These are phyloP conservation scores for Dactylellina cionopaga DNA, from an alignment of 2,329 filamentous ascomycete species.

Conservation along the genomic window DNA sequence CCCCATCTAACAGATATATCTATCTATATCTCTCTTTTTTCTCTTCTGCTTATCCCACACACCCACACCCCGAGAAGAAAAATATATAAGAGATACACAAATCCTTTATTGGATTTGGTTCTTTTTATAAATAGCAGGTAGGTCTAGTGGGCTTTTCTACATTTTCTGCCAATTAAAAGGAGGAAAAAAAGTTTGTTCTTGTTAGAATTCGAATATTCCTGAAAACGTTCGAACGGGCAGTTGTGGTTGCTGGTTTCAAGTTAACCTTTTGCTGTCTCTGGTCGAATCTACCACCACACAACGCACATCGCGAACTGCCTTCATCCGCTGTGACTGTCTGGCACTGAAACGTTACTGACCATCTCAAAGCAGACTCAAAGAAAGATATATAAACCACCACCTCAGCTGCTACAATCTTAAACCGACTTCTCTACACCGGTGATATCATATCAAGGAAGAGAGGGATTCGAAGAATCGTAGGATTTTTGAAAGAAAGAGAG, in stretches of 20 bases:
- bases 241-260: constrained; percentile 27
- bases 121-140: constrained; percentile 14
- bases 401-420: too few relatives aligned
- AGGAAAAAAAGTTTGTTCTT: constrained; percentile 26
- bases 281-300: constrained; percentile 49
- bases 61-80: too few relatives aligned
- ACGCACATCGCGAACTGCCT: constrained; percentile 14
- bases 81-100: too few relatives aligned
- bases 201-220: too few relatives aligned
- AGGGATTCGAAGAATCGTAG: too few relatives aligned
- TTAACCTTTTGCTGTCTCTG: constrained; percentile 27
- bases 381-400: constrained; percentile 4
- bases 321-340: background rate
- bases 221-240: constrained; percentile 35
- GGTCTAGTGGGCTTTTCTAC: too few relatives aligned
- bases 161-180: too few relatives aligned
- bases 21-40: too few relatives aligned
- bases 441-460: too few relatives aligned
- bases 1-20: background rate
- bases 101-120: background rate
- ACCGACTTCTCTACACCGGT: too few relatives aligned
- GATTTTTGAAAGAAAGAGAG: too few relatives aligned
- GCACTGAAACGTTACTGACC: constrained; percentile 11
- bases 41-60: too few relatives aligned
- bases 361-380: background rate